Conservation (phyloP, 345 rosid genomes). For the Eucalyptus marginata region DNA sequence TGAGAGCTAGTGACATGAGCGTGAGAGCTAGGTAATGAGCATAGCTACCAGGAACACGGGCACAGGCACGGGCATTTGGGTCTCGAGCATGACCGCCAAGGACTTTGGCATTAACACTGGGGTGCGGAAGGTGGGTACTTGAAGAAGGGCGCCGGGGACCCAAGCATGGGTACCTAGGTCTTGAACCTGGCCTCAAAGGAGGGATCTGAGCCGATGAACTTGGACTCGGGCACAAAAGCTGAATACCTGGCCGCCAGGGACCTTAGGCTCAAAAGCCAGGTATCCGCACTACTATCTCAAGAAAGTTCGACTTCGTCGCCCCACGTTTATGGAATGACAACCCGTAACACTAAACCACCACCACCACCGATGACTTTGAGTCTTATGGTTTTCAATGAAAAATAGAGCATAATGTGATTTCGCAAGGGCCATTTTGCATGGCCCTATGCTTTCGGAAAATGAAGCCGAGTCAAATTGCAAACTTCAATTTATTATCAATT, state of each 20-base stretch:
- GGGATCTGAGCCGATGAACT: neutral
- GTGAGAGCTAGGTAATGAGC: rapidly evolving
- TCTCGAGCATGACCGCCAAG: neutral
- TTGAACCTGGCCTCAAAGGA: neutral
- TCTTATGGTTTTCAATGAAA: neutral
- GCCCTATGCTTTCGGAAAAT: neutral
- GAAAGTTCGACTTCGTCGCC: neutral
- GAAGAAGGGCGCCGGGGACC: neutral
- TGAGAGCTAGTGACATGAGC: neutral
- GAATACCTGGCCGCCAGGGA: neutral
- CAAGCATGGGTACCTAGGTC: no score
- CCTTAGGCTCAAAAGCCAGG: neutral
- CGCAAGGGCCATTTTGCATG: neutral
- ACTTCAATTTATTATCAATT: neutral
- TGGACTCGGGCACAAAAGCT: neutral
- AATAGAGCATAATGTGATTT: neutral
- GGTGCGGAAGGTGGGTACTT: neutral
- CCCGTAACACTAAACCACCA: neutral
- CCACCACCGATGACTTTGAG: neutral
- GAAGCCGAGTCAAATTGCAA: neutral
- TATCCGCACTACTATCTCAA: neutral
- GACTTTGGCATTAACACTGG: neutral
- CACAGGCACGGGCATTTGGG: neutral
- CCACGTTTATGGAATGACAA: neutral
- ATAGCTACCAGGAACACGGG: rapidly evolving